Percentiles rank a stretch among this genome's conserved stretches.
phyloP scores from a whole-genome alignment of 2,329 filamentous ascomycete genomes.

The Colletotrichum sp. region DNA sequence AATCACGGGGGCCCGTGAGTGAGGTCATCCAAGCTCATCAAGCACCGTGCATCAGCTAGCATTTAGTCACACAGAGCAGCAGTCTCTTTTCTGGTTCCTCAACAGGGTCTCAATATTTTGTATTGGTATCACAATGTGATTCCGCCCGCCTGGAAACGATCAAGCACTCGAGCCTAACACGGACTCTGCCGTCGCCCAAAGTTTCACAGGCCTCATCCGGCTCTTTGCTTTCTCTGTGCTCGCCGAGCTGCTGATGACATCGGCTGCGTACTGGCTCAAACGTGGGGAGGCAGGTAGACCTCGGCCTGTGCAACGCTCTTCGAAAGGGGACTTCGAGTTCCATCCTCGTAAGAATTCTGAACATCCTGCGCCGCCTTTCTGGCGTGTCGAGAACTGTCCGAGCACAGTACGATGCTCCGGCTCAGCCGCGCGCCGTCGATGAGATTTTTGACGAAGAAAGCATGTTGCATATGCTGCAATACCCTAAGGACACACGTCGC shows the following conservation, averaged over 20 bases:
- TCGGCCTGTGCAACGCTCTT: neutral
- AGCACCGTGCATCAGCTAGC: neutral
- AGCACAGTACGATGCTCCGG: neutral
- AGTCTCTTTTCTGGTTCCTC: neutral
- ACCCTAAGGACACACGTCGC: neutral
- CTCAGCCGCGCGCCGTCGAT: neutral
- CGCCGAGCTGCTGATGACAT: neutral
- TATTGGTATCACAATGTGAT: neutral
- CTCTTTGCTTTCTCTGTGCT: neutral
- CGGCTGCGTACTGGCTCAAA: neutral
- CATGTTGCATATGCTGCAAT: neutral
- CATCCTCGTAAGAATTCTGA: neutral
- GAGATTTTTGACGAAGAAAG: neutral
- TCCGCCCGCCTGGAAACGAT: neutral
- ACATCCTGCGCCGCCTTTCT: neutral
- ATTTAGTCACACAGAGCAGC: neutral
- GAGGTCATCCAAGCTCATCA: neutral
- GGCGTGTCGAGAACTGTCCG: neutral
- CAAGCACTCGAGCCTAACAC: neutral
- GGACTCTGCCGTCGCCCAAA: neutral
- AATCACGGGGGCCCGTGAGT: neutral
- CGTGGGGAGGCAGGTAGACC: neutral
- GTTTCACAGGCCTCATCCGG: constrained; percentile 2
- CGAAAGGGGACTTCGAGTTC: neutral
- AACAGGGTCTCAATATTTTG: neutral